Percentiles rank a stretch among this genome's conserved stretches.
These are phyloP conservation scores for Forsythia suspensa DNA, from an alignment of 257 asterid species.

Conservation along the genomic window DNA sequence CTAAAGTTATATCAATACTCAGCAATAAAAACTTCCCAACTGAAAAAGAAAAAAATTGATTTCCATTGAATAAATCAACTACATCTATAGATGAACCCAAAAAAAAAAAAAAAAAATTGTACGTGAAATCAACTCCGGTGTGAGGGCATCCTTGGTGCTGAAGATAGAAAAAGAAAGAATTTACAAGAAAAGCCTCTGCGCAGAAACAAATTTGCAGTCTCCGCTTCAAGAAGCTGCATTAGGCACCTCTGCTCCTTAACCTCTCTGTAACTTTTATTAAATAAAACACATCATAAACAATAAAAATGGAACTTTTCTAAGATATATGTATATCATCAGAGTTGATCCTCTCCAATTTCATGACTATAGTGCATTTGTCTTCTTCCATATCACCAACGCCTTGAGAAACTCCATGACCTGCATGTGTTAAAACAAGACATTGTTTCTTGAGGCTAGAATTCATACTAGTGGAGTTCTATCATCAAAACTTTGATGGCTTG, in stretches of 20 bases:
- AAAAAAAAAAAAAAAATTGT: not conserved
- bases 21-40: no score
- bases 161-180: constrained; percentile 16
- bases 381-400: constrained; percentile 69
- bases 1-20: no score
- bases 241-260: constrained; percentile 63
- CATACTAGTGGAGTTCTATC: not conserved
- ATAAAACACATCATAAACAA: not conserved
- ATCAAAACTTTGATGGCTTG: not conserved
- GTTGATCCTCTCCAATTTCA: constrained; percentile 11
- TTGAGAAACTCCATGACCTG: constrained; percentile 92
- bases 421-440: not conserved
- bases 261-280: constrained; percentile 9
- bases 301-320: not conserved
- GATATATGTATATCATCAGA: constrained; percentile 13
- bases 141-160: constrained; percentile 61
- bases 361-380: constrained; percentile 32
- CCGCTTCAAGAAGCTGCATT: constrained; percentile 21
- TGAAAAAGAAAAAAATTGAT: no score
- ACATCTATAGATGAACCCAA: not conserved
- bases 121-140: constrained; percentile 8
- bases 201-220: constrained; percentile 10
- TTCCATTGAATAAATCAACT: not conserved
- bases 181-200: constrained; percentile 14
- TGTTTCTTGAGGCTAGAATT: not conserved